A percentile compares a stretch with the other conserved stretches of the same genome.
Evolutionary conservation across 148 eudicot species (phyloP).

Genomic region (Linanthus parryae): DNA sequence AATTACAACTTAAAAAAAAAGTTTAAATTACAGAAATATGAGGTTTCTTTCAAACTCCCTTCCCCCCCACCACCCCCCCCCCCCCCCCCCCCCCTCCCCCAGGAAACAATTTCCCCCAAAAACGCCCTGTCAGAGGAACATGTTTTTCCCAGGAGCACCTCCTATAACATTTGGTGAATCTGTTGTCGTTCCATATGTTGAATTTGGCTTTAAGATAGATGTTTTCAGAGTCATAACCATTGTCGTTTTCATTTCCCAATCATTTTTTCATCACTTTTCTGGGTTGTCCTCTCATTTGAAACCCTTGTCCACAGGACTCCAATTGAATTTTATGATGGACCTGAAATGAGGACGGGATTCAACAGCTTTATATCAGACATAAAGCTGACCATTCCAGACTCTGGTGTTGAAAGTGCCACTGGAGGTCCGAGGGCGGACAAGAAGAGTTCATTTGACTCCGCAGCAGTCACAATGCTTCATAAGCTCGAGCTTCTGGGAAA

Average conservation of each 20-base stretch:
- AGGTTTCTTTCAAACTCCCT: too few species aligned
- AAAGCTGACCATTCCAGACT: conserved; percentile 59
- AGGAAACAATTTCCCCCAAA: too few species aligned
- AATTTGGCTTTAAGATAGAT: not conserved
- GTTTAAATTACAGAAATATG: too few species aligned
- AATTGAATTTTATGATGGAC: conserved; percentile 46
- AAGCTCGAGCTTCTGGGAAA: conserved; percentile 49
- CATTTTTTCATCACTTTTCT: not conserved
- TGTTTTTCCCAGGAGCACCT: not conserved
- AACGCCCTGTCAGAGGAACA: too few species aligned
- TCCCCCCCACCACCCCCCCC: too few species aligned
- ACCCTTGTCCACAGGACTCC: conserved; percentile 30
- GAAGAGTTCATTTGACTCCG: conserved; percentile 77
- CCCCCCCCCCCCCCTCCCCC: too few species aligned
- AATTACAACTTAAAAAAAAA: too few species aligned
- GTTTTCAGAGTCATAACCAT: not conserved
- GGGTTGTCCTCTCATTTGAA: not conserved
- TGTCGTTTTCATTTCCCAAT: not conserved
- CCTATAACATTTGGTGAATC: not conserved
- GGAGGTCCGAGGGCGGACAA: conserved; percentile 74
- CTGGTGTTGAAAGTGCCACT: conserved; percentile 37
- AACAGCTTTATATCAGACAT: conserved; percentile 52
- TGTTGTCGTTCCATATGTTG: not conserved
- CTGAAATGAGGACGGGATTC: conserved; percentile 40
- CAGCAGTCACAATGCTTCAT: conserved; percentile 58